These are phyloP conservation scores for Ophiostoma quercus DNA, from an alignment of 2,329 filamentous ascomycete genomes.

Conservation along the genomic window DNA sequence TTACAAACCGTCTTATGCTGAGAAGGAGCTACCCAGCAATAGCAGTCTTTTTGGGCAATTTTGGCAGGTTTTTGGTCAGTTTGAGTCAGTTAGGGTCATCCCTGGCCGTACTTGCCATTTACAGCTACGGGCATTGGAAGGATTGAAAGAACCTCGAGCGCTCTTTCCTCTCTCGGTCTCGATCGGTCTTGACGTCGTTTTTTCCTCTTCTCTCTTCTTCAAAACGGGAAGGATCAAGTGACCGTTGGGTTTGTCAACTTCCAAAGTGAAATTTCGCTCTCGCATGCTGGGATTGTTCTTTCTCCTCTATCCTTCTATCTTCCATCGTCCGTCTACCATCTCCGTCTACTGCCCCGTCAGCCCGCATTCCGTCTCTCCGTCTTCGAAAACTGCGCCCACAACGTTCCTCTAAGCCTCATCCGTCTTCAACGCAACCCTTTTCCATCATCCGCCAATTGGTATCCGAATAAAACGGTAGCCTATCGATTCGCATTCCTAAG, in stretches of 20 bases:
- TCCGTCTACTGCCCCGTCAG: neutral
- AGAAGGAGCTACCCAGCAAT: conserved; percentile 4
- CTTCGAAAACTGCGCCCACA: neutral
- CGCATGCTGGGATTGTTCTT: neutral
- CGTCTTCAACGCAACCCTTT: neutral
- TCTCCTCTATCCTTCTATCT: neutral
- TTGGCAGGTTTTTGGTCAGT: no score
- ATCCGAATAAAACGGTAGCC: neutral
- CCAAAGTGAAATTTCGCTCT: neutral
- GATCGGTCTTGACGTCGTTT: neutral
- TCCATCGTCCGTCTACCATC: neutral
- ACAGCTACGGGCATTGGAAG: neutral
- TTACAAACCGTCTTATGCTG: conserved; percentile 21
- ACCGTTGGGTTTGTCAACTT: conserved; percentile 3
- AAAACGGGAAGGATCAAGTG: conserved; percentile 1
- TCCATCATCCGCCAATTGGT: neutral
- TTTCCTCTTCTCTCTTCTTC: neutral
- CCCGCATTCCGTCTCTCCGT: neutral
- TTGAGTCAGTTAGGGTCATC: no score
- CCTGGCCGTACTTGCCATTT: neutral
- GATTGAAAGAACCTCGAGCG: neutral
- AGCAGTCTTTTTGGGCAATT: neutral
- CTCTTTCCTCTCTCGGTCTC: neutral
- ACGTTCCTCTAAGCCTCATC: neutral
- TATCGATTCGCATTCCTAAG: neutral